Evolutionary conservation across 2,329 filamentous ascomycete genomes (phyloP).

Genomic region (Epichloe glyceriae): DNA sequence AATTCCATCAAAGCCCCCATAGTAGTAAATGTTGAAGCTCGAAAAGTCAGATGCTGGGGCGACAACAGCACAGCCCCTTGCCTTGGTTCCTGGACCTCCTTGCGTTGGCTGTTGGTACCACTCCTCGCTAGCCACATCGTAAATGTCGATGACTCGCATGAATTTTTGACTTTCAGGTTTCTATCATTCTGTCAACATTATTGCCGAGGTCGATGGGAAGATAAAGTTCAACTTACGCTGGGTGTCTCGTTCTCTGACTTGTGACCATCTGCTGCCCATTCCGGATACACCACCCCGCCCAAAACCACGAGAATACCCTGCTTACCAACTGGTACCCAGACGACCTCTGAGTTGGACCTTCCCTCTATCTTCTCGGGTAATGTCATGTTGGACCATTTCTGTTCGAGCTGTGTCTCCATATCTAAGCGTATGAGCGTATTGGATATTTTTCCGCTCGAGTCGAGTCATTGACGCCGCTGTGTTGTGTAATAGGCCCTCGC

Average conservation of each 20-base stretch:
- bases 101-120: conserved; percentile 60
- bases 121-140: conserved; percentile 54
- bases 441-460: conserved; percentile 31
- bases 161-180: conserved; percentile 55
- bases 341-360: conserved; percentile 50
- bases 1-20: conserved; percentile 57
- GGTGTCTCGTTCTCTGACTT: conserved; percentile 17
- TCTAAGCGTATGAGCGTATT: conserved; percentile 48
- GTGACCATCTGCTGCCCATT: conserved; percentile 24
- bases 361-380: conserved; percentile 36
- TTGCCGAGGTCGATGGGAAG: not conserved
- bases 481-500: conserved; percentile 35
- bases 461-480: conserved; percentile 18
- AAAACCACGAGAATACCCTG: conserved; percentile 67
- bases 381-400: conserved; percentile 44
- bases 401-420: conserved; percentile 35
- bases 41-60: conserved; percentile 58
- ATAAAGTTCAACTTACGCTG: conserved; percentile 18
- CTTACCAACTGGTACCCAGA: conserved; percentile 66
- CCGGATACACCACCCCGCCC: conserved; percentile 56
- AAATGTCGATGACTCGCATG: conserved; percentile 60
- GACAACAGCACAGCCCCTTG: conserved; percentile 62
- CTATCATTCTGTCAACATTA: conserved; percentile 20
- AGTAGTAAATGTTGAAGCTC: conserved; percentile 76
- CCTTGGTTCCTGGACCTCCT: conserved; percentile 42